Evolutionary conservation across 768 basidiomycete genomes (phyloP).

Genomic region (Infundibulicybe gibba): DNA sequence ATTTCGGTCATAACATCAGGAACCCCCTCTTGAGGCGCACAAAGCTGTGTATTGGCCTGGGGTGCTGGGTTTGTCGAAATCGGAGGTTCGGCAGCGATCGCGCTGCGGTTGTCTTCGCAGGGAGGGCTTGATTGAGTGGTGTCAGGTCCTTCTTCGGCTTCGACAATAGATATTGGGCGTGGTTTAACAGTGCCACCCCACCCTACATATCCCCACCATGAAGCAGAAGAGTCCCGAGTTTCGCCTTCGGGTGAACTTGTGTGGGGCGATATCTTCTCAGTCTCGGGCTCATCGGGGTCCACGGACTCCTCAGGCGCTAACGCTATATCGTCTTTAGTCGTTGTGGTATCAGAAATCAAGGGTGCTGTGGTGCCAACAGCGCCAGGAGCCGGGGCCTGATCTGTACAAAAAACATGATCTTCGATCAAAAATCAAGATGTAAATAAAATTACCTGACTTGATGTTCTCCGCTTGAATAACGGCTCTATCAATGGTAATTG

Average conservation of each 20-base stretch:
- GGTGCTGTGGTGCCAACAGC: too few species aligned
- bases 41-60: too few species aligned
- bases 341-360: not conserved
- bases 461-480: not conserved
- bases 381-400: not conserved
- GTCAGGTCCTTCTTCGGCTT: too few species aligned
- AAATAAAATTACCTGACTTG: too few species aligned
- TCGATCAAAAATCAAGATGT: too few species aligned
- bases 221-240: conserved; percentile 11
- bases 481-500: conserved; percentile 37
- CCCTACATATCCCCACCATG: conserved; percentile 53
- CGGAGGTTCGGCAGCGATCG: too few species aligned
- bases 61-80: too few species aligned
- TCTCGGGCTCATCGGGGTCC: not conserved
- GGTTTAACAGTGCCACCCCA: conserved; percentile 20
- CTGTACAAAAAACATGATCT: not conserved
- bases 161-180: too few species aligned
- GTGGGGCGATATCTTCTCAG: not conserved
- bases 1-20: too few species aligned
- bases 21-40: too few species aligned
- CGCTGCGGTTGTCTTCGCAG: too few species aligned
- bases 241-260: not conserved
- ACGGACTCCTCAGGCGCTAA: not conserved
- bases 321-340: not conserved
- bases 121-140: too few species aligned